Evolutionary conservation across 2,329 filamentous ascomycete genomes (phyloP).

Genomic region (Colletotrichum tofieldiae): DNA sequence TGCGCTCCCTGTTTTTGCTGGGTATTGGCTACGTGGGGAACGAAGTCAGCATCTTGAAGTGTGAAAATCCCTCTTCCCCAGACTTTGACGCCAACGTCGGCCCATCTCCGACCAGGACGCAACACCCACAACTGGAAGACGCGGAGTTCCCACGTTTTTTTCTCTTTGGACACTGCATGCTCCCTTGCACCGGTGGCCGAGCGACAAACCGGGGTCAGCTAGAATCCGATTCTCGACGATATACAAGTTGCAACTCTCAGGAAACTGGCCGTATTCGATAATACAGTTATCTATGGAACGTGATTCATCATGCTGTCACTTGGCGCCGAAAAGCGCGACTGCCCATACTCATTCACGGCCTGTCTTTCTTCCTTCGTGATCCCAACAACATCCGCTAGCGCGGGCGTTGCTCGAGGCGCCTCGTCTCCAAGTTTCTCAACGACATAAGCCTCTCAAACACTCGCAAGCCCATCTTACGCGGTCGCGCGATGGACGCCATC

Average conservation of each 20-base stretch:
- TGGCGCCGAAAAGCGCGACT: not conserved
- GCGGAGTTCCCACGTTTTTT: constrained; percentile 14
- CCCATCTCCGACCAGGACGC: constrained; percentile 25
- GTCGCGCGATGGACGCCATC: constrained; percentile 24
- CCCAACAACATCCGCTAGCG: constrained; percentile 16
- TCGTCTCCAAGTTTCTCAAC: not conserved
- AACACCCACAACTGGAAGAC: constrained; percentile 1
- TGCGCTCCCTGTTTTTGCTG: not conserved
- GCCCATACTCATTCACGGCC: no score
- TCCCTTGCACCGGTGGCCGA: constrained; percentile 14
- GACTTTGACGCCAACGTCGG: constrained; percentile 1
- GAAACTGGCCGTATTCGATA: no score
- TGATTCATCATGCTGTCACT: not conserved
- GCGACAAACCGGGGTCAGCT: not conserved
- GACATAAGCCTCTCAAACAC: not conserved
- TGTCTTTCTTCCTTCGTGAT: not conserved
- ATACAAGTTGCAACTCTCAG: not conserved
- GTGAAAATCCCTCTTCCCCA: not conserved
- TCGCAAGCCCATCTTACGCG: not conserved
- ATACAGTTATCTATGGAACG: not conserved
- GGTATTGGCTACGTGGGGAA: not conserved
- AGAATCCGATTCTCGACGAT: not conserved
- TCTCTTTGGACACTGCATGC: not conserved
- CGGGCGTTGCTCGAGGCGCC: not conserved
- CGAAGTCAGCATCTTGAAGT: not conserved